Evolutionary conservation across 2,329 filamentous ascomycete species (phyloP), one percentile per base, ranked within the genome.

Genomic region (Beauveria pseudobassiana): DNA sequence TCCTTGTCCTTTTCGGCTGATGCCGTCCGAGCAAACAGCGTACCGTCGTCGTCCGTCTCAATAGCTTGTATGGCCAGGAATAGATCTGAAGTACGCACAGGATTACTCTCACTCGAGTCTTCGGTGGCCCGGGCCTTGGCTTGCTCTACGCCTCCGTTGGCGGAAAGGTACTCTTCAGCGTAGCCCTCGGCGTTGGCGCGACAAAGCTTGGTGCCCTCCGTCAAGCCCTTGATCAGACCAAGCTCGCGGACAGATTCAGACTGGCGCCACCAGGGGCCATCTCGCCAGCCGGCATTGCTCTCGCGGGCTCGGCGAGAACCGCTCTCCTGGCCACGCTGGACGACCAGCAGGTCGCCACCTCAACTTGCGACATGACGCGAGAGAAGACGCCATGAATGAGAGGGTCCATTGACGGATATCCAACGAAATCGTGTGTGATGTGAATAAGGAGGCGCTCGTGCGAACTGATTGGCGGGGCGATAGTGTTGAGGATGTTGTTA

Each of bases 361-460:
- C 95, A 51, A 99, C 95, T 77, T 99, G 95, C n/a, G 92, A 85
- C 95, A 99, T 99, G 70, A 99, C 93, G 59, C 92, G 88, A 61
- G 89, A 89, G 78, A 99, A 99, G 65, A 95, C 92, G 62, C 84
- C 84, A 76, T 98, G 91, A 69, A 98, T 91, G 60, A 97, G 83
- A 20, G 93, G 92, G 72, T 98, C 93, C 68, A 99, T 86, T 20
- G 91, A 93, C 3, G 95, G 95, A 73, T 99, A 99, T 67, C 91
- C 91, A 67, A 92, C 87, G 49, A 99, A 85, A 74, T 98, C 95
- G 78, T 99, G 95, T 9, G 93, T 96, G 65, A 95, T 96, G 78
- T 99, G 95, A 69, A 99, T 98, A 69, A 96, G 89, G 8, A 99
- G 88, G 55, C 93, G 90, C 77, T 99, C 95, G 76, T 99, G 95